Conservation (phyloP, 495 filamentous ascomycete genomes). For the Staphylotrichum tortipilum region DNA sequence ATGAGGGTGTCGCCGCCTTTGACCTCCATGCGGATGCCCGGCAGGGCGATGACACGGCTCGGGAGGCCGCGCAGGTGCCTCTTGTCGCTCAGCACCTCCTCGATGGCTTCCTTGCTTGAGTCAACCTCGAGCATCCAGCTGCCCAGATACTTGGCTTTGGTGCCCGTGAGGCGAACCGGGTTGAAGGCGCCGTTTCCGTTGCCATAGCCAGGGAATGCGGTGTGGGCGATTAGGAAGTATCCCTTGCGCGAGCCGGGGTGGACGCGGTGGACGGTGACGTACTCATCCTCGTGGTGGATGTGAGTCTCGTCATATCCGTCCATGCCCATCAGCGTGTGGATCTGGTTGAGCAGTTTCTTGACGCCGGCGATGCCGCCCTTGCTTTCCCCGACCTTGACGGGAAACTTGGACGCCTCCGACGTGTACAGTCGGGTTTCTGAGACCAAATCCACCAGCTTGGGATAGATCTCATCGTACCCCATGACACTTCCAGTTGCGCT, state of each 20-base stretch:
- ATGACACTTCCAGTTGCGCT: constrained; percentile 91
- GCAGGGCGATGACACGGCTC: constrained; percentile 63
- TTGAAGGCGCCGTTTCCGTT: constrained; percentile 67
- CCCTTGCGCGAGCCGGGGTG: constrained; percentile 85
- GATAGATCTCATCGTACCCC: constrained; percentile 98
- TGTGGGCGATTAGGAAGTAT: constrained; percentile 90
- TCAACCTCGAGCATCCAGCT: constrained; percentile 86
- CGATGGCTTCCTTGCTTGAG: constrained; percentile 52
- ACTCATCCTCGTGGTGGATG: constrained; percentile 92
- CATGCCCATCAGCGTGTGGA: constrained; percentile 88
- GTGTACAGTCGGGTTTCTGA: constrained; percentile 74
- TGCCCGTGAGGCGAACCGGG: constrained; percentile 66
- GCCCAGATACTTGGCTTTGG: constrained; percentile 69
- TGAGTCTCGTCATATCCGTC: constrained; percentile 92
- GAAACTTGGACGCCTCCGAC: constrained; percentile 55
- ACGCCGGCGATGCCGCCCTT: constrained; percentile 78
- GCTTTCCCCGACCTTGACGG: constrained; percentile 52
- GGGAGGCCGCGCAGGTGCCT: constrained; percentile 69
- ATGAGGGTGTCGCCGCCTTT: constrained; percentile 66
- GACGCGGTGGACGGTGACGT: constrained; percentile 90
- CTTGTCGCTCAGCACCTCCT: constrained; percentile 57
- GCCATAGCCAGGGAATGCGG: constrained; percentile 82
- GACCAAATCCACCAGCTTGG: constrained; percentile 81
- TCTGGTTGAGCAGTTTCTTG: constrained; percentile 83
- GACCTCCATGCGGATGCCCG: constrained; percentile 59